Evolutionary conservation across 176 grass and related monocot species (phyloP), one percentile per base, ranked within the genome.

Genomic region (Panicum miliaceum): DNA sequence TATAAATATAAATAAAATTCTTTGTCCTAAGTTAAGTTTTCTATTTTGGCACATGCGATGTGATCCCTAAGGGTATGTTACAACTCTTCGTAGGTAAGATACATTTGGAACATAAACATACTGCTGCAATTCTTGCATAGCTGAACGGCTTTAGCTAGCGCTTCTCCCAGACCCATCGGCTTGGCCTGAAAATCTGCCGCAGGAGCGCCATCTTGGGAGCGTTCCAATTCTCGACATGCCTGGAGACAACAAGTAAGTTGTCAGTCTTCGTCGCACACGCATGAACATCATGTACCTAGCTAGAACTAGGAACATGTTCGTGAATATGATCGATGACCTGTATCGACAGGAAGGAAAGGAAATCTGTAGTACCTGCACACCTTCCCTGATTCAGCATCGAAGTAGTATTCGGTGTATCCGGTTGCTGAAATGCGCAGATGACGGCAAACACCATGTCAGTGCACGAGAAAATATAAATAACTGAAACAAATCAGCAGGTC

Each of bases 191-290:
- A 78, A 98, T 93, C 84, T 95, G 96, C 73, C 87, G 87, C 59
- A 95, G 85, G 51, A 95, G 84, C 22, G 89, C 93, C 96, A 90
- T 95, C 83, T 95, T 93, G 22, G 93, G 96, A 59, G 93, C 93
- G 65, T 95, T 98, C 96, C 93, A 95, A 58, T 98, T 84, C 15
- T 95, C 96, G 10, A 89, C 91, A 54, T 94, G 96, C 87, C 96
- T 94, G 62, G 4, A 78, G 20, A 58, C 14, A 75, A 57, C 4
- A 41, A 22, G 8, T 11, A 5, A 74, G 38, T 13, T 29, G 23
- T 77, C 41, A 68, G 19, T 32, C 23, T 19, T 41, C 18, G 47
- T 20, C 32, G 23, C 19, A 37, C 16, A 22, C 5, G 57, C 14
- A 14, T 45, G 1, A 38, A 20, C 37, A 47, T 43, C 18, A 26